Base-by-base conservation (phyloP, 192 early-diverging fungal species). In the Coemansia sp. region DNA sequence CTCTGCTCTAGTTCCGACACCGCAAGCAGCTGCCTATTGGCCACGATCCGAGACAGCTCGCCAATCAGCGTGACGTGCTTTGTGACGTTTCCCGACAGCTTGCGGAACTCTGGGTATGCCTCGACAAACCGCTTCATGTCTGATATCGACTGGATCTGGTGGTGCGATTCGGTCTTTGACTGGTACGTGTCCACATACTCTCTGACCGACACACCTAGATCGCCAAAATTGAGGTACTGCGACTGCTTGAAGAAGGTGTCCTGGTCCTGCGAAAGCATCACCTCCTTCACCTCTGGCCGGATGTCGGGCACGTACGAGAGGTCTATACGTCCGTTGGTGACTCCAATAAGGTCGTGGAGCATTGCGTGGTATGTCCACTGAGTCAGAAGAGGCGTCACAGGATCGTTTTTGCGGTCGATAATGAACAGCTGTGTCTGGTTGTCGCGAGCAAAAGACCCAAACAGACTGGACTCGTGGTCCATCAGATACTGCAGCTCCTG, bases 311-410 rank as follows among this genome's bases (percentile, higher is more conserved):
- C 87, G n/a, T 84, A 69, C 5, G 93, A 90, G 69, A 99, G 84
- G 72, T 98, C 95, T 2, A 99, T 94, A 40, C 95, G 83, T 39
- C 95, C 95, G 71, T 98, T 97, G 54, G 79, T 83, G 49, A 99
- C 95, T 0, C 97, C 97, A 56, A 98, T 86, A 60, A 96, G 80
- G 65, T 98, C 97, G 76, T 99, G 93, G 8, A 98, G 92, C 92
- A 99, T 94, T 5, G 97, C 96, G 68, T 99, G 96, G 70, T 99
- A 99, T 6, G 95, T 99, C 97, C 97, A 99, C 71, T 97, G 97
- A 11, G 88, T 89, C 12, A 99, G 85, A 15, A 99, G 78, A 11
- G 97, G 96, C 0, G 95, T 98, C 4, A 98, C 90, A 2, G 97
- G 95, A 66, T 99, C 97, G 72, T 95, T 95, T 37, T 94, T 87